A percentile compares a stretch with the other conserved stretches of the same genome.
These are phyloP conservation scores for Cylindrodendrum hubeiense DNA, from an alignment of 2,329 filamentous ascomycete species.

Conservation along the genomic window DNA sequence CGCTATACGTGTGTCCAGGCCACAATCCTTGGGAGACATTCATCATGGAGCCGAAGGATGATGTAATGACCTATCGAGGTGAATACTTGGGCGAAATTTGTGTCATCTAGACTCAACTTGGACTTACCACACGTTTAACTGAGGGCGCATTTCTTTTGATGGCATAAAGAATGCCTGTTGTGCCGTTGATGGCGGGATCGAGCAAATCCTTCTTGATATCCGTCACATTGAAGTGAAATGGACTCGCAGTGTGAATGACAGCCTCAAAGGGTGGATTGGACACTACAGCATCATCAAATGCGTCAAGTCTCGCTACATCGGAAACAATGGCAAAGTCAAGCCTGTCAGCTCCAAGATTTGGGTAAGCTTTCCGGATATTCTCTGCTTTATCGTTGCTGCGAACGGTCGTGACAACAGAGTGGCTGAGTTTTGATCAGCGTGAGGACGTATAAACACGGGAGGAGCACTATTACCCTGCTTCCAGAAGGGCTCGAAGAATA, in stretches of 20 bases:
- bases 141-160: slow-evolving; percentile 66
- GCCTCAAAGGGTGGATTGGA: slow-evolving; percentile 59
- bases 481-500: slow-evolving; percentile 60
- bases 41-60: slow-evolving; percentile 50
- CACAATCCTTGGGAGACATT: background rate
- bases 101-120: background rate
- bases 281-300: slow-evolving; percentile 72
- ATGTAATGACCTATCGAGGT: slow-evolving; percentile 64
- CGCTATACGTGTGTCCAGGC: background rate
- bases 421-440: slow-evolving; percentile 35
- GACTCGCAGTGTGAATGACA: slow-evolving; percentile 67
- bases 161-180: slow-evolving; percentile 75
- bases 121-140: slow-evolving; percentile 72
- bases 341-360: slow-evolving; percentile 50
- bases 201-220: slow-evolving; percentile 62
- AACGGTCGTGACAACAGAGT: slow-evolving; percentile 64
- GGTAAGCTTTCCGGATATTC: slow-evolving; percentile 59
- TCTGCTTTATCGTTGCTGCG: slow-evolving; percentile 61
- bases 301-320: slow-evolving; percentile 77
- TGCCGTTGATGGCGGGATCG: slow-evolving; percentile 64
- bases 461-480: too few relatives aligned
- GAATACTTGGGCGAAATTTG: too few relatives aligned
- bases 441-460: too few relatives aligned
- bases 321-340: slow-evolving; percentile 71
- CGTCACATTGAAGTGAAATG: slow-evolving; percentile 61